Conservation (phyloP, 2,329 filamentous ascomycete genomes). For the Sclerotinia trifoliorum region DNA sequence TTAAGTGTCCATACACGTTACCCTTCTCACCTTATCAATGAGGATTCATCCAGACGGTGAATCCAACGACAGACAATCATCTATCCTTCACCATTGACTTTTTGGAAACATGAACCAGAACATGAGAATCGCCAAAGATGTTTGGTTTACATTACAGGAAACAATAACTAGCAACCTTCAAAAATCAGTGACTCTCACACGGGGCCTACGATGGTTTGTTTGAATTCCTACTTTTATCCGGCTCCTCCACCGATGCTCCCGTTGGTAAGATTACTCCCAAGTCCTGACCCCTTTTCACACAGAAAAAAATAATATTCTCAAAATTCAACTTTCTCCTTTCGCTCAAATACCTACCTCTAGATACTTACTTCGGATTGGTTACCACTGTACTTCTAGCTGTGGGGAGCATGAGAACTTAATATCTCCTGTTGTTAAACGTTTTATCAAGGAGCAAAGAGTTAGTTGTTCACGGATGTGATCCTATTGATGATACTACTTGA, state of each 20-base stretch:
- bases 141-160: not conserved
- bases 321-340: not conserved
- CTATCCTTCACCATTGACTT: not conserved
- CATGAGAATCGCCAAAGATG: too few species aligned
- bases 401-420: not conserved
- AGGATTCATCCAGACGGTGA: not conserved
- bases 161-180: not conserved
- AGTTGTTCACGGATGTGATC: not conserved
- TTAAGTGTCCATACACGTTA: too few species aligned
- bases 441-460: not conserved
- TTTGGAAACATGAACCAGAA: not conserved
- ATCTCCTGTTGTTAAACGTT: not conserved
- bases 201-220: not conserved
- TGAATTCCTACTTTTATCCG: not conserved
- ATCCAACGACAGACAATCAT: too few species aligned
- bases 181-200: not conserved
- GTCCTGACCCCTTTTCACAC: not conserved
- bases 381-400: not conserved
- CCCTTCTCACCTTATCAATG: too few species aligned
- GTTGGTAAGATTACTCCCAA: too few species aligned
- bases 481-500: not conserved
- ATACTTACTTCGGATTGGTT: not conserved
- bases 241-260: too few species aligned
- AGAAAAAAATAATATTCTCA: not conserved
- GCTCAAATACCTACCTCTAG: not conserved